phyloP scores from a whole-genome alignment of 2,329 filamentous ascomycete genomes.

The Fusarium sp. region DNA sequence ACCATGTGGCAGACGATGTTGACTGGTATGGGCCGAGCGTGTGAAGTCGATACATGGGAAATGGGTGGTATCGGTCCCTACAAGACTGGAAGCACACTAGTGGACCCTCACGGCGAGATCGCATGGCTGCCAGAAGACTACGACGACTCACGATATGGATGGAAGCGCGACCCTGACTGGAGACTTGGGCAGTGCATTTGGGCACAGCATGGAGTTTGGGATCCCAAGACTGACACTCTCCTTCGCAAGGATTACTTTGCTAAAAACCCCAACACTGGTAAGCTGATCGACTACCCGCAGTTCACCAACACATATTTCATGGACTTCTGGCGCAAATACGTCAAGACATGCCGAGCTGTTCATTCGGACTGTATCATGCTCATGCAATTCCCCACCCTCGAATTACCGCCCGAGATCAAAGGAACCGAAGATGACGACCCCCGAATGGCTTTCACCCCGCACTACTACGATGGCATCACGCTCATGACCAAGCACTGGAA shows the following conservation, averaged over 20 bases:
- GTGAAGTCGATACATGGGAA: slow-evolving; percentile 91
- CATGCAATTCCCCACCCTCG: slow-evolving; percentile 90
- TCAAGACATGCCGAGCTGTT: slow-evolving; percentile 76
- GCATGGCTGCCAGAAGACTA: slow-evolving; percentile 88
- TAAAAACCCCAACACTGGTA: slow-evolving; percentile 78
- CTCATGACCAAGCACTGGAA: slow-evolving; percentile 99
- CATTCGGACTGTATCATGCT: slow-evolving; percentile 88
- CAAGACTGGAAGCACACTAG: slow-evolving; percentile 82
- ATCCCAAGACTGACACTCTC: slow-evolving; percentile 79
- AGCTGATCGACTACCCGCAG: slow-evolving; percentile 79
- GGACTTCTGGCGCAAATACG: slow-evolving; percentile 82
- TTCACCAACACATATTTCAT: slow-evolving; percentile 95
- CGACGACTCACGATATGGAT: slow-evolving; percentile 89
- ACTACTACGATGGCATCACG: slow-evolving; percentile 97
- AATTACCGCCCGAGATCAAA: slow-evolving; percentile 89
- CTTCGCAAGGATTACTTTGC: slow-evolving; percentile 89
- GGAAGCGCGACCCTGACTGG: slow-evolving; percentile 89
- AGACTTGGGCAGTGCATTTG: slow-evolving; percentile 94
- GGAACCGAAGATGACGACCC: slow-evolving; percentile 89
- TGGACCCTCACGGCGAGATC: slow-evolving; percentile 87
- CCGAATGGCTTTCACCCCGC: slow-evolving; percentile 90
- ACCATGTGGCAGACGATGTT: slow-evolving; percentile 95
- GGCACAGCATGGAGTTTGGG: slow-evolving; percentile 98
- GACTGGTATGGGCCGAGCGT: slow-evolving; percentile 88
- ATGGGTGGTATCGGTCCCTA: slow-evolving; percentile 94